Evolutionary conservation across 768 basidiomycete genomes (phyloP), one percentile per base, ranked within the genome.

Genomic region (Neoboletus brunneissimus): DNA sequence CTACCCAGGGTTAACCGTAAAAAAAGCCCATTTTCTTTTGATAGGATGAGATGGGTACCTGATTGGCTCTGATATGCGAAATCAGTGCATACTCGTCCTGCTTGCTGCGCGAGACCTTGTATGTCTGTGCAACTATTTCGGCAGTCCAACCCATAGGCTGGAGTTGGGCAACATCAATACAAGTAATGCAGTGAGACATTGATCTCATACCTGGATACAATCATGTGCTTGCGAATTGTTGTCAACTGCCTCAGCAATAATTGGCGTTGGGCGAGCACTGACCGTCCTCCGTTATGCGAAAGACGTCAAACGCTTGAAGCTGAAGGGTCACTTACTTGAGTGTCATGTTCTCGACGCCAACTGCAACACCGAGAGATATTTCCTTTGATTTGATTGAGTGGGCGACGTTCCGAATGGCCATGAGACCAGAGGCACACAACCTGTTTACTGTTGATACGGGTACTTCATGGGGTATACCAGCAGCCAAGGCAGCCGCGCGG

Each of bases 101-200:
- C 63, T 80, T 86, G 66, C 85, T 75, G 35, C 95, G 86, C 5
- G 91, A 78, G 55, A 94, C 72, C n/a, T 84, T 79, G 74, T 85
- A 94, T 9, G 81, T 76, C 64, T 86, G 72, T n/a, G 92, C 90
- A 22, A 94, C 90, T 85, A 90, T 86, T 71, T 94, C 92, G 5
- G 90, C 90, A 1, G 92, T 94, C 92, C 92, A 99, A 48, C 94
- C 94, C 94, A 94, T 94, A 12, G 91, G 88, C 88, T 92, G 58
- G 15, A 23, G 34, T 20, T 44, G 44, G 12, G 25, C 38, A 35
- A 55, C n/a, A 15, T 60, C 47, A 58, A 18, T 27, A 25, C 25
- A 27, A 38, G 43, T 18, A 37, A 35, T 12, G 37, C 3, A 15
- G 2, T 9, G n/a, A 58, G 27, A 38, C 32, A 9, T 29, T 34